Conservation (phyloP, 2,329 filamentous ascomycete species). For the Lasiodiplodia gonubiensis region DNA sequence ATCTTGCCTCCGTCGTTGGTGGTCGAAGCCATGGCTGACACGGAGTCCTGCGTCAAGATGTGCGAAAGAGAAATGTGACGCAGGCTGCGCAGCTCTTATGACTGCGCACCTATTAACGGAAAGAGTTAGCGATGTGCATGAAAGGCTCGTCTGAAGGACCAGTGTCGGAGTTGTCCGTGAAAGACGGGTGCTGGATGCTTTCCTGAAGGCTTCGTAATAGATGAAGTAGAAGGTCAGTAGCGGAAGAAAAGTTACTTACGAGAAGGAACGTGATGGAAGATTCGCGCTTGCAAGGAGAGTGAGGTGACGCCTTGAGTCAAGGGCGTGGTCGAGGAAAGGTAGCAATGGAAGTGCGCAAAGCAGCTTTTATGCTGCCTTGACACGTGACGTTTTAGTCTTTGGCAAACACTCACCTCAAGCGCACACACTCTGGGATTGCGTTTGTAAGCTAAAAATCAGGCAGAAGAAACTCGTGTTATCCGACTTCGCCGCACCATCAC, state of each 20-base stretch:
- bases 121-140: background rate
- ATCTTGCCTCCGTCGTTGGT: background rate
- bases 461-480: no score
- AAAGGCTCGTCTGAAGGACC: no score
- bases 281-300: background rate
- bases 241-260: background rate
- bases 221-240: no score
- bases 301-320: background rate
- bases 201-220: no score
- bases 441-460: no score
- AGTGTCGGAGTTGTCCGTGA: no score
- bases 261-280: background rate
- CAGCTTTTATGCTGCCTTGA: background rate
- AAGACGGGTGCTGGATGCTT: no score
- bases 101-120: background rate
- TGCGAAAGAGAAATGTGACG: no score
- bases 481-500: no score
- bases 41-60: background rate
- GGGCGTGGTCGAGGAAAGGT: background rate
- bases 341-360: background rate
- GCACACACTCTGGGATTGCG: no score
- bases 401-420: no score
- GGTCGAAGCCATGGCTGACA: background rate
- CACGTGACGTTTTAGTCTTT: no score
- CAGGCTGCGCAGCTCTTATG: background rate